phyloP scores from a whole-genome alignment of 495 filamentous ascomycete species.

The Oleoguttula mirabilis region DNA sequence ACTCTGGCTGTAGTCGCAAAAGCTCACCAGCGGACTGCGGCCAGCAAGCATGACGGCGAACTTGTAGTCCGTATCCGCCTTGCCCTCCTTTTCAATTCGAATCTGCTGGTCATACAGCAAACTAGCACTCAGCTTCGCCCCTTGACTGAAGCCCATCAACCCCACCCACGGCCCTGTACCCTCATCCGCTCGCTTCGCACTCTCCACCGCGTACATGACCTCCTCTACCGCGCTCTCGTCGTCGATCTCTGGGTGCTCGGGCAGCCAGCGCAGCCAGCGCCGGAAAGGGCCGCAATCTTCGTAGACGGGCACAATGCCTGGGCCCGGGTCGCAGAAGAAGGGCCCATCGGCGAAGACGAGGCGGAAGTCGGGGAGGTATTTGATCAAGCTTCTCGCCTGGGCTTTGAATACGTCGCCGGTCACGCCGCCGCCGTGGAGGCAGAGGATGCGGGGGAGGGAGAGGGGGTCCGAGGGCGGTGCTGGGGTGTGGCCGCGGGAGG shows the following conservation, averaged over 20 bases:
- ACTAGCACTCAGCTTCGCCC: constrained; percentile 48
- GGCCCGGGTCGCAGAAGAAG: constrained; percentile 38
- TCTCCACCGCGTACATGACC: constrained; percentile 28
- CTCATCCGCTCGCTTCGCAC: constrained; percentile 31
- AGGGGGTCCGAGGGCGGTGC: background rate
- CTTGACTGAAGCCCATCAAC: constrained; percentile 44
- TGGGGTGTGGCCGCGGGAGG: constrained; percentile 1
- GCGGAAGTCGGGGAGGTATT: constrained; percentile 42
- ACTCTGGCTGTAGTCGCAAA: constrained; percentile 29
- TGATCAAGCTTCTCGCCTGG: constrained; percentile 44
- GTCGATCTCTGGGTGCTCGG: constrained; percentile 36
- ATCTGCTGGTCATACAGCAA: constrained; percentile 31
- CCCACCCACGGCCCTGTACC: constrained; percentile 43
- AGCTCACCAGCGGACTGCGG: constrained; percentile 40
- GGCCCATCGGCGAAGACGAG: constrained; percentile 50
- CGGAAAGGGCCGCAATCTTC: constrained; percentile 44
- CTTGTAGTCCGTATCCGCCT: constrained; percentile 23
- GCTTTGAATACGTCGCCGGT: constrained; percentile 47
- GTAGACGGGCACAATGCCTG: constrained; percentile 43
- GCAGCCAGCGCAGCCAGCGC: constrained; percentile 45
- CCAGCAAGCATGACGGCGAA: constrained; percentile 45
- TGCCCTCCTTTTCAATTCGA: constrained; percentile 23
- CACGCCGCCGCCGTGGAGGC: constrained; percentile 55
- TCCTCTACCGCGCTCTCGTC: constrained; percentile 29
- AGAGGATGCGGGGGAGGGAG: constrained; percentile 45